A percentile compares a stretch with the other conserved stretches of the same genome.
Evolutionary conservation across 75 land plant species (phyloP).

Genomic region (Ceratopteris richardii): DNA sequence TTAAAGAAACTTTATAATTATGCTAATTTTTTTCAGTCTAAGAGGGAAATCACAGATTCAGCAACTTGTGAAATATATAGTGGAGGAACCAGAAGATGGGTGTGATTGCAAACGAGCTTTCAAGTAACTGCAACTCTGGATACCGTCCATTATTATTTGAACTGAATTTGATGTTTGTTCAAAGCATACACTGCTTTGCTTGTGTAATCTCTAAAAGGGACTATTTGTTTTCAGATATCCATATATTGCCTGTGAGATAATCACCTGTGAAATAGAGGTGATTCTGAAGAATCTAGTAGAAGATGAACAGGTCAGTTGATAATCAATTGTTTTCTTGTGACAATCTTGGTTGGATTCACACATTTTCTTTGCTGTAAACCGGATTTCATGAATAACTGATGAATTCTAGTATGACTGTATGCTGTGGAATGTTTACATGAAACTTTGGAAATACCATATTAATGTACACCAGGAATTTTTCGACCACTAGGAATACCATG

Average conservation of each 20-base stretch:
- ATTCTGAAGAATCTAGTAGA: slow-evolving; percentile 87
- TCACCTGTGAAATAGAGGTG: slow-evolving; percentile 91
- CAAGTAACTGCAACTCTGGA: slow-evolving; percentile 42
- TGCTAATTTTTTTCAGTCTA: slow-evolving; percentile 40
- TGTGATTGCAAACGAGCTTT: slow-evolving; percentile 74
- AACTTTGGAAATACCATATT: too few species aligned
- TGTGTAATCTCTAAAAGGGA: not conserved
- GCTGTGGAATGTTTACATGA: too few species aligned
- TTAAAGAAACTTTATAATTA: too few species aligned
- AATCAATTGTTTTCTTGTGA: not conserved
- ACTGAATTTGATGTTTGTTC: not conserved
- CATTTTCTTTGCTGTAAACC: too few species aligned
- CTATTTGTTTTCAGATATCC: slow-evolving; percentile 56
- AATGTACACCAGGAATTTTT: too few species aligned
- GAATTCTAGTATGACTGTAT: too few species aligned
- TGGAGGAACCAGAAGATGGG: slow-evolving; percentile 76
- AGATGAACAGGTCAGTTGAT: slow-evolving; percentile 82
- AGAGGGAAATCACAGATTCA: slow-evolving; percentile 76
- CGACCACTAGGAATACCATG: too few species aligned
- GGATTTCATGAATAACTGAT: too few species aligned
- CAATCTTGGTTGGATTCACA: too few species aligned
- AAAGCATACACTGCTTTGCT: not conserved
- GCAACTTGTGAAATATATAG: slow-evolving; percentile 61
- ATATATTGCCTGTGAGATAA: slow-evolving; percentile 89
- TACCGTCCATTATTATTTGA: too few species aligned